Percentiles rank a stretch among this genome's conserved stretches.
These are phyloP conservation scores for Ceratocystis huliohia DNA, from an alignment of 2,329 filamentous ascomycete species.

Conservation along the genomic window DNA sequence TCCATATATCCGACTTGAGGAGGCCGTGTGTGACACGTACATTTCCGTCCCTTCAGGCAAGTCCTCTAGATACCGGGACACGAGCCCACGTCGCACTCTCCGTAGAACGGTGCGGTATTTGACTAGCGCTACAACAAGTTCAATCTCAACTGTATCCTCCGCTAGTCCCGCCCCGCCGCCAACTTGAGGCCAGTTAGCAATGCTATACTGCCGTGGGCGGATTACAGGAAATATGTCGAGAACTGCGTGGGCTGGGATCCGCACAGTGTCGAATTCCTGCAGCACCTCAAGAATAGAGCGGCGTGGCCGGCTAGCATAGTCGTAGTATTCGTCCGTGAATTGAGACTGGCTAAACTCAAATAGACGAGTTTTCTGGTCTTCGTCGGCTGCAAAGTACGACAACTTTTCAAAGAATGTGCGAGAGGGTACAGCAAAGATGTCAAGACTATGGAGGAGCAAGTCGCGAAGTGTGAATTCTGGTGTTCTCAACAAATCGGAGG, in stretches of 20 bases:
- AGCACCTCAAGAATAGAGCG: constrained; percentile 86
- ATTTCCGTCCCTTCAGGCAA: constrained; percentile 37
- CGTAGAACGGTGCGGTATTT: constrained; percentile 83
- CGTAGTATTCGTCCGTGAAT: constrained; percentile 82
- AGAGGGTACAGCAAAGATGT: constrained; percentile 79
- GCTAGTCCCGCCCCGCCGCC: not conserved
- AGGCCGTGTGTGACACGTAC: constrained; percentile 15
- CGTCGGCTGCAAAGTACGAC: constrained; percentile 58
- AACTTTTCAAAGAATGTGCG: constrained; percentile 74
- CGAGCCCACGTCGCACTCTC: constrained; percentile 72
- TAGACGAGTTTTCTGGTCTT: constrained; percentile 66
- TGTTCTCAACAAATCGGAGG: constrained; percentile 10
- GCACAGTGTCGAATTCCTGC: constrained; percentile 75
- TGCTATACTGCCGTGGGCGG: constrained; percentile 85
- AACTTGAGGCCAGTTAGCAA: constrained; percentile 51
- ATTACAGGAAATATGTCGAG: constrained; percentile 67
- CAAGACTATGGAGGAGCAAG: constrained; percentile 69
- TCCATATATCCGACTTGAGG: constrained; percentile 41
- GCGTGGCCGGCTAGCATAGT: constrained; percentile 84
- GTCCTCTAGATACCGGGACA: constrained; percentile 68
- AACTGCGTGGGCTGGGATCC: constrained; percentile 61
- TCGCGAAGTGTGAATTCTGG: constrained; percentile 49
- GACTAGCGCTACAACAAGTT: constrained; percentile 75
- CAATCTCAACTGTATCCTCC: constrained; percentile 25
- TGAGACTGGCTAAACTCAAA: constrained; percentile 69